These are phyloP conservation scores for Sanguinoderma infundibulare DNA, from an alignment of 1,284 basidiomycete genomes.

Conservation along the genomic window DNA sequence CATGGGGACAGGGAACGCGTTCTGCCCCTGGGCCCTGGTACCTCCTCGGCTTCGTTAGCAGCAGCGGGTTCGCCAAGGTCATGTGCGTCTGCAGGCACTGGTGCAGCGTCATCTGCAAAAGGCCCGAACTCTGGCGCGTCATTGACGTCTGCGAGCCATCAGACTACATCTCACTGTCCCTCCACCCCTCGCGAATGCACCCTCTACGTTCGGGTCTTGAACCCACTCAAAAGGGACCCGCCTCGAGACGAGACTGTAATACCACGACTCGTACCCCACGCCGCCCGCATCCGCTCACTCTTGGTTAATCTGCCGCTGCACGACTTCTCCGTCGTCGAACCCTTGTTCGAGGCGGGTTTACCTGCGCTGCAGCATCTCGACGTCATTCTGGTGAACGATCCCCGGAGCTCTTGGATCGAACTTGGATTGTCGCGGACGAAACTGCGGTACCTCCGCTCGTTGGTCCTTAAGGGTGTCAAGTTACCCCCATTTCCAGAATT, in stretches of 20 bases:
- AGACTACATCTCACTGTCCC: background rate
- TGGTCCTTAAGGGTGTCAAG: no score
- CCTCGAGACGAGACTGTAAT: background rate
- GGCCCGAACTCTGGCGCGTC: slow-evolving; percentile 9
- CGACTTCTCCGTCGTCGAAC: background rate
- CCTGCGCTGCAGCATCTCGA: slow-evolving; percentile 7
- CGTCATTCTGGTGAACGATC: background rate
- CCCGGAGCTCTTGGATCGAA: no score
- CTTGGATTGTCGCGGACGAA: no score
- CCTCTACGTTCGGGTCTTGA: slow-evolving; percentile 8
- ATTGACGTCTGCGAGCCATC: background rate
- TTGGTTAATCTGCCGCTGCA: background rate
- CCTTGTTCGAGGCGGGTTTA: background rate
- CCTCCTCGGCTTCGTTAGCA: background rate
- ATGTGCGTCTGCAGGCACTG: slow-evolving; percentile 9
- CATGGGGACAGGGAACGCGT: no score
- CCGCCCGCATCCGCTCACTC: slow-evolving; percentile 8
- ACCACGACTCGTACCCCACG: slow-evolving; percentile 2
- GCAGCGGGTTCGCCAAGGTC: background rate
- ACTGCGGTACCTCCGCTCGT: no score
- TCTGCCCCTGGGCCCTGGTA: no score
- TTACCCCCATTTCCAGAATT: no score
- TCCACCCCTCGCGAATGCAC: background rate
- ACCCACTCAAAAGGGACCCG: background rate
- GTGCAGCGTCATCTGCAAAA: background rate